phyloP scores from a whole-genome alignment of 208 protist species.

The Acanthamoeba royreba region DNA sequence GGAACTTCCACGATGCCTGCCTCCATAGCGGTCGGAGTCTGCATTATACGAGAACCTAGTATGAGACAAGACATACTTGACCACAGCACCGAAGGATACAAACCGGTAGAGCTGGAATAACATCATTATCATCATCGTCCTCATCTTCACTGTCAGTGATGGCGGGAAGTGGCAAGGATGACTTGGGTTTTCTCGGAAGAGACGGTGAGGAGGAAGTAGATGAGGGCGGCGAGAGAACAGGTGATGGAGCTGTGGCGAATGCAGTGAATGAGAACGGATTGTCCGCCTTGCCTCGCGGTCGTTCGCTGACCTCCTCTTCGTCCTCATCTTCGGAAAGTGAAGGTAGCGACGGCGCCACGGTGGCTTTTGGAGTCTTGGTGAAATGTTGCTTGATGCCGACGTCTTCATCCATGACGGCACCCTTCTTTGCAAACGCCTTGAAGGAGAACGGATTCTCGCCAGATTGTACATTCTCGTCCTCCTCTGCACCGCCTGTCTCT shows the following conservation, averaged over 20 bases:
- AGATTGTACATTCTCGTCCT: not conserved
- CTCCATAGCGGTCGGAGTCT: not conserved
- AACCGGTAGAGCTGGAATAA: no score
- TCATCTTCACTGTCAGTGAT: not conserved
- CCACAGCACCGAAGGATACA: not conserved
- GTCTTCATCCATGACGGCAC: not conserved
- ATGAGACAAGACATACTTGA: not conserved
- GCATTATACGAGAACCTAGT: no score
- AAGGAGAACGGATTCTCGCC: constrained; percentile 38
- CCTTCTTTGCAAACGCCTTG: constrained; percentile 36
- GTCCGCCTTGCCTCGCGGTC: not conserved
- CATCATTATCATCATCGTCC: not conserved
- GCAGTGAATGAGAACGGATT: constrained; percentile 36
- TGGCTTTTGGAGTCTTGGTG: not conserved
- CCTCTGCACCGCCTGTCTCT: not conserved
- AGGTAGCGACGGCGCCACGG: not conserved
- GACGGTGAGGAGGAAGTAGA: not conserved
- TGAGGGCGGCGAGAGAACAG: not conserved
- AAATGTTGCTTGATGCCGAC: not conserved
- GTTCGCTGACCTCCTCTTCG: not conserved
- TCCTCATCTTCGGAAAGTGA: not conserved
- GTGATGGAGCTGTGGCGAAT: not conserved
- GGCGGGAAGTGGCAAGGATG: not conserved
- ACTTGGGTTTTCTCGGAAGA: not conserved
- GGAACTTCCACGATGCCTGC: not conserved